phyloP scores from a whole-genome alignment of 2,329 filamentous ascomycete genomes.

The Huntiella moniliformis region DNA sequence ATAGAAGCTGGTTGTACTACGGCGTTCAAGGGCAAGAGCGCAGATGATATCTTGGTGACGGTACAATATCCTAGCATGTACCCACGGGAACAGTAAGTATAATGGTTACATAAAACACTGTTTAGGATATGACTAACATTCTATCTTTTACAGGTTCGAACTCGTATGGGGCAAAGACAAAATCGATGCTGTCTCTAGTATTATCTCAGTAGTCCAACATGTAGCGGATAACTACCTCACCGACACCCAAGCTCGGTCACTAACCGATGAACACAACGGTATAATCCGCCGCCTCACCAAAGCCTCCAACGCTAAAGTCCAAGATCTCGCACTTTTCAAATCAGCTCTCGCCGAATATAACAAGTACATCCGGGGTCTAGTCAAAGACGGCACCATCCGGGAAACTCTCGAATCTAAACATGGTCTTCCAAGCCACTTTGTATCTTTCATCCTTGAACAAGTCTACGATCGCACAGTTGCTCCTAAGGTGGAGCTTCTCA shows the following conservation, averaged over 20 bases:
- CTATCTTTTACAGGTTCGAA: constrained; percentile 35
- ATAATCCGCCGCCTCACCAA: constrained; percentile 61
- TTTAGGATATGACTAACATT: constrained; percentile 8
- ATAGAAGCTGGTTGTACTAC: constrained; percentile 31
- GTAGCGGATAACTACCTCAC: constrained; percentile 64
- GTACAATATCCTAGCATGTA: constrained; percentile 71
- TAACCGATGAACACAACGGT: constrained; percentile 54
- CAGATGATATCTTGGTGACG: constrained; percentile 39
- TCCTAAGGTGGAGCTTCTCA: constrained; percentile 64
- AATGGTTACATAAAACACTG: constrained; percentile 12
- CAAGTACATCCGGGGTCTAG: constrained; percentile 41
- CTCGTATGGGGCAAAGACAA: constrained; percentile 63
- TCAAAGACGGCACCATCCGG: constrained; percentile 52
- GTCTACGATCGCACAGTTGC: constrained; percentile 87
- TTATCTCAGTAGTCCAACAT: constrained; percentile 48
- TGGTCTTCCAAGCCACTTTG: constrained; percentile 50
- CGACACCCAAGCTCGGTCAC: constrained; percentile 43
- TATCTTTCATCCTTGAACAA: constrained; percentile 68
- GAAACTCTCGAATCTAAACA: constrained; percentile 52
- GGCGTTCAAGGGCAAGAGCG: constrained; percentile 27
- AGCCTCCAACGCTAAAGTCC: constrained; percentile 47
- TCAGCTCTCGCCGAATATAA: constrained; percentile 64
- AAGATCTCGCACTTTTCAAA: constrained; percentile 49
- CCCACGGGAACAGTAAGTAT: constrained; percentile 42
- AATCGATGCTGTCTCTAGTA: constrained; percentile 58